Evolutionary conservation across 257 asterid genomes (phyloP).

Genomic region (Solanum medicagineum): DNA sequence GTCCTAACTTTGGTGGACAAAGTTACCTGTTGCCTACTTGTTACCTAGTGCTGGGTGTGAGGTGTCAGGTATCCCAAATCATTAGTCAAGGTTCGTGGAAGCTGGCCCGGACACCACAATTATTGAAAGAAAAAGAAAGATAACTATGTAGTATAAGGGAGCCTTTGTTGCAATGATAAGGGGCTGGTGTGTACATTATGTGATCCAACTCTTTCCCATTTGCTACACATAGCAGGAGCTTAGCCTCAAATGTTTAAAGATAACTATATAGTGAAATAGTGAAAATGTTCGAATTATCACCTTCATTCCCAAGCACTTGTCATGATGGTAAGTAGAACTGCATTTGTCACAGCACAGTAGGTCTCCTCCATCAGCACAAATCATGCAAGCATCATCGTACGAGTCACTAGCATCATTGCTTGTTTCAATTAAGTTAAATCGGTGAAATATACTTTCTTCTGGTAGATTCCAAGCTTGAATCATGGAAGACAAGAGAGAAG

Average conservation of each 20-base stretch:
- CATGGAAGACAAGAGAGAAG: constrained; percentile 21
- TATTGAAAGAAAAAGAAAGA: too few relatives aligned
- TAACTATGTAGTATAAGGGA: background rate
- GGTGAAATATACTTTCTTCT: constrained; percentile 5
- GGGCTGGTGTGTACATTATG: background rate
- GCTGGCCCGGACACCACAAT: too few relatives aligned
- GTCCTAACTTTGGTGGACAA: too few relatives aligned
- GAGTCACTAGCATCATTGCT: constrained; percentile 1
- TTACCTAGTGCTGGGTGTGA: too few relatives aligned
- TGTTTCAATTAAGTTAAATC: constrained; percentile 9
- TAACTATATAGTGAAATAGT: background rate
- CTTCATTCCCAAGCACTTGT: constrained; percentile 23
- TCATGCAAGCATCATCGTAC: constrained; percentile 42
- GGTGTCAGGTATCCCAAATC: too few relatives aligned
- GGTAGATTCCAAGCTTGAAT: constrained; percentile 27
- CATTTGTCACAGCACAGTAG: constrained; percentile 46
- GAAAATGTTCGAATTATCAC: background rate
- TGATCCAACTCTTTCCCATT: background rate
- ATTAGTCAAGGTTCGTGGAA: too few relatives aligned
- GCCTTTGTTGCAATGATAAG: background rate
- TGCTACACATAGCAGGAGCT: background rate
- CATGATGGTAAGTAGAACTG: constrained; percentile 45
- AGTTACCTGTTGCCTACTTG: too few relatives aligned
- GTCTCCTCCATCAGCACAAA: constrained; percentile 54
- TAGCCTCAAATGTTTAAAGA: background rate